A percentile compares a stretch with the other conserved stretches of the same genome.
These are phyloP conservation scores for Jatropha curcas DNA, from an alignment of 345 rosid species.

Conservation along the genomic window DNA sequence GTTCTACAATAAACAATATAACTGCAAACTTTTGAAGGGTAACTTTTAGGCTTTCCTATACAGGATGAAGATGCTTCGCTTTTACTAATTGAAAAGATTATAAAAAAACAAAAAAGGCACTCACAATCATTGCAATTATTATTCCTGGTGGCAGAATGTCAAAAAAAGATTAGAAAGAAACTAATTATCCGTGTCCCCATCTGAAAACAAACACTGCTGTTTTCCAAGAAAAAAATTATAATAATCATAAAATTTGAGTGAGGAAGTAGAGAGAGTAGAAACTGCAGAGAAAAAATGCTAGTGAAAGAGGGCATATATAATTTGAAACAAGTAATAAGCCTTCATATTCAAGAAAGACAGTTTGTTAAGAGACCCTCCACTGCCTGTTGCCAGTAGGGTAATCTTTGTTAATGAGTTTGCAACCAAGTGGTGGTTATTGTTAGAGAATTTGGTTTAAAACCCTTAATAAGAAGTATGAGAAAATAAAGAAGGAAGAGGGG, in stretches of 20 bases:
- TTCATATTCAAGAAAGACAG: constrained; percentile 38
- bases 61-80: not conserved
- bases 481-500: constrained; percentile 19
- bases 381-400: constrained; percentile 13
- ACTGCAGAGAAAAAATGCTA: not conserved
- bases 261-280: not conserved
- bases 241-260: not conserved
- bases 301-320: not conserved
- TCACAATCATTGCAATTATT: constrained; percentile 35
- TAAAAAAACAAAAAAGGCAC: constrained; percentile 22
- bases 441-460: not conserved
- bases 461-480: not conserved
- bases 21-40: constrained; percentile 11
- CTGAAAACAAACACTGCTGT: constrained; percentile 42
- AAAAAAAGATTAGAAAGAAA: not conserved
- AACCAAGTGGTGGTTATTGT: constrained; percentile 25
- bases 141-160: constrained; percentile 30
- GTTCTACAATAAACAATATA: not conserved
- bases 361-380: constrained; percentile 30
- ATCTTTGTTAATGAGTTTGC: constrained; percentile 5
- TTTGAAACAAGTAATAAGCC: not conserved
- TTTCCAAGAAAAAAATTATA: constrained; percentile 9
- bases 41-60: not conserved
- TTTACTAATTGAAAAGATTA: not conserved
- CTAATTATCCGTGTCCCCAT: constrained; percentile 20